phyloP scores from a whole-genome alignment of 2,329 filamentous ascomycete genomes.

The Xylariaceae sp. region DNA sequence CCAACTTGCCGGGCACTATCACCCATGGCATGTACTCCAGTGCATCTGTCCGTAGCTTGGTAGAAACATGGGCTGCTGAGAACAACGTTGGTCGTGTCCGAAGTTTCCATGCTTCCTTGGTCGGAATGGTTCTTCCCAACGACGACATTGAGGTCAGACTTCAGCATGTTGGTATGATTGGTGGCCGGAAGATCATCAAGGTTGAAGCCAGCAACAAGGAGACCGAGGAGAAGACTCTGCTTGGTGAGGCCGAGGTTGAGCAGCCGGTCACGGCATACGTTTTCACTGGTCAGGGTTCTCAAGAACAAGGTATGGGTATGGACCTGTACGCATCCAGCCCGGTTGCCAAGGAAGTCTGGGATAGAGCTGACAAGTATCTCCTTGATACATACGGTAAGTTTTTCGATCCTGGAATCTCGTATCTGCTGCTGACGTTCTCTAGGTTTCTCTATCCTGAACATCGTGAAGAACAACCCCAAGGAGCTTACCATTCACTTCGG shows the following conservation, averaged over 20 bases:
- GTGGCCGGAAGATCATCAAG: slow-evolving; percentile 98
- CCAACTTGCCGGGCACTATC: slow-evolving; percentile 92
- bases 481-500: slow-evolving; percentile 98
- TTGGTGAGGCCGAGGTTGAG: slow-evolving; percentile 95
- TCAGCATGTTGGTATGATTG: slow-evolving; percentile 95
- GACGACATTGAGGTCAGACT: slow-evolving; percentile 93
- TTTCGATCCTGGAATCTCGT: background rate
- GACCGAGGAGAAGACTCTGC: slow-evolving; percentile 90
- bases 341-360: slow-evolving; percentile 96
- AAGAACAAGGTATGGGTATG: slow-evolving; percentile 99
- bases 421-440: slow-evolving; percentile 12
- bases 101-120: slow-evolving; percentile 92
- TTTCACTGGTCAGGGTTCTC: slow-evolving; percentile 96
- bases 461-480: slow-evolving; percentile 99
- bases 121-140: slow-evolving; percentile 98
- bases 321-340: slow-evolving; percentile 90
- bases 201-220: slow-evolving; percentile 94
- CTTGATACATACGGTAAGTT: slow-evolving; percentile 91
- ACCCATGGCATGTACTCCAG: slow-evolving; percentile 99
- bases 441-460: slow-evolving; percentile 96
- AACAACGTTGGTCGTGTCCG: slow-evolving; percentile 96
- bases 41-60: slow-evolving; percentile 87
- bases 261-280: slow-evolving; percentile 96
- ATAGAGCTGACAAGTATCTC: slow-evolving; percentile 94
- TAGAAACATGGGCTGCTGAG: slow-evolving; percentile 98